Conservation (phyloP, 805 yeast genomes). For the Starmerella bacillaris region DNA sequence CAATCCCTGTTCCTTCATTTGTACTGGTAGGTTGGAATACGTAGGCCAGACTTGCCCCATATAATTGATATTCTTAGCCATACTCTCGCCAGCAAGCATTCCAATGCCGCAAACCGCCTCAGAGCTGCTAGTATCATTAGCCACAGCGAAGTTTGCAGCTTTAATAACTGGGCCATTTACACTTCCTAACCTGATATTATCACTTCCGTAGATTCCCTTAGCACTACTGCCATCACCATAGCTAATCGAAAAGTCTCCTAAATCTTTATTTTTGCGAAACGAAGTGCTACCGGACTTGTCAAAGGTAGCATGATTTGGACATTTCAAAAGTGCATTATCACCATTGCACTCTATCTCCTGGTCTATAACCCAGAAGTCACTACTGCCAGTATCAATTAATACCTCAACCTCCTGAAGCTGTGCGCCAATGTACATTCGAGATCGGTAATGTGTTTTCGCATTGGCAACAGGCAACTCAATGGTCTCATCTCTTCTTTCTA, state of each 20-base stretch:
- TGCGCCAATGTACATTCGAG: constrained; percentile 34
- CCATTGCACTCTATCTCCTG: not conserved
- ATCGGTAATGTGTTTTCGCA: constrained; percentile 16
- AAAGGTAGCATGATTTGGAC: constrained; percentile 5
- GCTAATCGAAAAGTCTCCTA: constrained; percentile 14
- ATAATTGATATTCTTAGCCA: constrained; percentile 15
- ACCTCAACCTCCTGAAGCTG: constrained; percentile 36
- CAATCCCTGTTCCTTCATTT: constrained; percentile 25
- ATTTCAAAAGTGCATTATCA: constrained; percentile 1
- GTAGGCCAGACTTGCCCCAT: constrained; percentile 12
- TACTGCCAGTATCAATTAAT: constrained; percentile 57
- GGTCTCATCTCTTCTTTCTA: not conserved
- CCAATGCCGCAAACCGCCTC: constrained; percentile 34
- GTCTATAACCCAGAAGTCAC: constrained; percentile 44
- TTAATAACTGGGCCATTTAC: constrained; percentile 34
- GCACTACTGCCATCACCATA: constrained; percentile 34
- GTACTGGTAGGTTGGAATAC: constrained; percentile 22
- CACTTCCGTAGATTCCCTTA: constrained; percentile 39
- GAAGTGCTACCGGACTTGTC: constrained; percentile 1
- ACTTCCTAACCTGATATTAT: constrained; percentile 33
- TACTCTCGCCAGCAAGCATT: constrained; percentile 21
- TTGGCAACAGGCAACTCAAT: constrained; percentile 12
- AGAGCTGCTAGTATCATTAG: constrained; percentile 44
- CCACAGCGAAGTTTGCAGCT: constrained; percentile 54
- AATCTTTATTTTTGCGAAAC: constrained; percentile 4